Evolutionary conservation across 208 protist genomes (phyloP), one percentile per base, ranked within the genome.

Genomic region (Leishmania braziliensis): DNA sequence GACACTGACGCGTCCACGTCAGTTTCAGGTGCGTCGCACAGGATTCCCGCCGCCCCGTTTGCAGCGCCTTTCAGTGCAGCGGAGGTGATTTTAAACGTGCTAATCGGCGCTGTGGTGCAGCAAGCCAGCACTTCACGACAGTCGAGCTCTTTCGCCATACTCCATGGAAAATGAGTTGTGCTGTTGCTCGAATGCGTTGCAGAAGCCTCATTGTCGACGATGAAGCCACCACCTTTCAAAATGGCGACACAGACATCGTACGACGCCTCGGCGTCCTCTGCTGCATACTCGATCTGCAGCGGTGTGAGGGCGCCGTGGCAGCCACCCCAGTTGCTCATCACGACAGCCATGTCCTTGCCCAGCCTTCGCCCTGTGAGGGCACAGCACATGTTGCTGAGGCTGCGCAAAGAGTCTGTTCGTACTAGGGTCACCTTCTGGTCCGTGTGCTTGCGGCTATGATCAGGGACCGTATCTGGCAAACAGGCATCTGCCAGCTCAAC

Each of bases 241-340:
- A 95, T 87, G 3, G 77, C 85, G 3, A 82, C 46, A 51, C 86
- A 86, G 18, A 86, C 82, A 73, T 91, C 89, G 76, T 89, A 92
- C 20, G 89, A 95, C 23, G 86, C 89, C 73, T 93, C 89, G 0
- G 89, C 86, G 70, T 95, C 91, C 16, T 54, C 86, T 14, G 89
- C 88, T 53, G 89, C 85, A 82, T 93, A 95, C 33, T 87, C 60
- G 46, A 95, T 80, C 75, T 95, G 91, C 23, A 85, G 51, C 14
- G 88, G 86, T 5, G 91, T 90, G 23, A 95, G 86, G 1, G 89
- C 75, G 18, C 89, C 89, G 50, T 90, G 84, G 48, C 78, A 77
- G 23, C 89, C 83, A 48, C 88, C 88, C 91, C 91, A 95, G 39
- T 91, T 85, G 51, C 91, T 95, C 58, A 73, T 79, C 23, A 91